phyloP scores from a whole-genome alignment of 768 basidiomycete species.

The Leucosporidium creatinivorum region DNA sequence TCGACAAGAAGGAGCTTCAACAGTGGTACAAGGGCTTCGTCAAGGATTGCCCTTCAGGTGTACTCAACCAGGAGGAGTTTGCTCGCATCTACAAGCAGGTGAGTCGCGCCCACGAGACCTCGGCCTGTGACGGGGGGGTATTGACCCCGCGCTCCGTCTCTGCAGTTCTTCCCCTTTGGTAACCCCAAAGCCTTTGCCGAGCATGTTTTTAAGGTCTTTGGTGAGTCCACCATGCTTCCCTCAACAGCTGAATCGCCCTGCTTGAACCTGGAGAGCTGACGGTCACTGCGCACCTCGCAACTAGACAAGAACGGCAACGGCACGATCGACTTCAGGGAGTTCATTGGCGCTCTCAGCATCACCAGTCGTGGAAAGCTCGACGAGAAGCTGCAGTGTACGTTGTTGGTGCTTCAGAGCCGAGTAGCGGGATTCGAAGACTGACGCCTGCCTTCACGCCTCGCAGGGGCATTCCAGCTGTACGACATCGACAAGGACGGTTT shows the following conservation, averaged over 20 bases:
- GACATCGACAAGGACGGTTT: conserved; percentile 97
- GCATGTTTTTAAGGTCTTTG: conserved; percentile 95
- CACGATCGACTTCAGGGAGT: conserved; percentile 98
- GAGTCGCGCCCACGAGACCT: too few species aligned
- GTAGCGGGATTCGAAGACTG: neutral
- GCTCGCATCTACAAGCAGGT: conserved; percentile 84
- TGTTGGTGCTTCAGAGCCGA: neutral
- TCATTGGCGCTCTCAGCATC: conserved; percentile 93
- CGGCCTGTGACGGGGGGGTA: too few species aligned
- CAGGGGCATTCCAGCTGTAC: conserved; percentile 99
- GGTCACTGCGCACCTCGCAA: conserved; percentile 7
- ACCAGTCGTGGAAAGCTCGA: conserved; percentile 88
- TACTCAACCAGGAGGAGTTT: conserved; percentile 92
- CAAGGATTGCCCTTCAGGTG: conserved; percentile 95
- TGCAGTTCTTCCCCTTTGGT: conserved; percentile 95
- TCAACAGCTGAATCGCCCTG: neutral
- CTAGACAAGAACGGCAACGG: conserved; percentile 85
- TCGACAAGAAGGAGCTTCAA: conserved; percentile 94
- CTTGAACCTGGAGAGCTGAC: neutral
- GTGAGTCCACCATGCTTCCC: neutral
- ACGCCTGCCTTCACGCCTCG: neutral
- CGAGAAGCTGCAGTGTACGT: conserved; percentile 94
- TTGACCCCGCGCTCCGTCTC: too few species aligned
- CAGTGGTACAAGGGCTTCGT: conserved; percentile 99
- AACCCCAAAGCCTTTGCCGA: conserved; percentile 95